Conservation (phyloP, 371 early-diverging fungal genomes). For the Lichtheimia corymbifera region DNA sequence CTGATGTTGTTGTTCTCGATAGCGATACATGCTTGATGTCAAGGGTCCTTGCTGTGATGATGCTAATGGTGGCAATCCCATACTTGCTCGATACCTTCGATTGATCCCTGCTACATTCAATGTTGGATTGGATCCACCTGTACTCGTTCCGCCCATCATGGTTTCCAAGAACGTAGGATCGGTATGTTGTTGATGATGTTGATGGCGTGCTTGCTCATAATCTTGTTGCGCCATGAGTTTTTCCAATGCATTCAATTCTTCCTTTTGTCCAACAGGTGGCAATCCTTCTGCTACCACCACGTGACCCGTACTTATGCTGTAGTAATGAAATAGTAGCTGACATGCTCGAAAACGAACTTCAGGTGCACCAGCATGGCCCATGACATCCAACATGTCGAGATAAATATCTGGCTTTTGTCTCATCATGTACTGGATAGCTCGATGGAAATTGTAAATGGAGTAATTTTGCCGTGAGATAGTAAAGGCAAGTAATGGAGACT, state of each 20-base stretch:
- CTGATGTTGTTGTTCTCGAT: neutral
- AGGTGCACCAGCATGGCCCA: conserved; percentile 38
- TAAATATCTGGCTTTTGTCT: conserved; percentile 55
- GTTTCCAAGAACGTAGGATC: conserved; percentile 19
- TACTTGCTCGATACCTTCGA: conserved; percentile 14
- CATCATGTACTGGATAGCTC: conserved; percentile 51
- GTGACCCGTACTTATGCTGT: conserved; percentile 53
- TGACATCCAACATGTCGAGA: conserved; percentile 54
- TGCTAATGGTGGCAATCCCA: too few species aligned
- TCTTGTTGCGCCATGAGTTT: conserved; percentile 28
- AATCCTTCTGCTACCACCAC: conserved; percentile 49
- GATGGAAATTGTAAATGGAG: conserved; percentile 49
- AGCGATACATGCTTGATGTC: too few species aligned
- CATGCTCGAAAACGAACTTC: conserved; percentile 43
- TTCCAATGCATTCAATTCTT: conserved; percentile 32
- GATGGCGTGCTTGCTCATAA: conserved; percentile 29
- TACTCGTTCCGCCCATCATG: conserved; percentile 16
- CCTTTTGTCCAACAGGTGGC: conserved; percentile 27
- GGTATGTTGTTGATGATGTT: conserved; percentile 15
- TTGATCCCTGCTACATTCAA: conserved; percentile 21
- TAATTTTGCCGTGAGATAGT: conserved; percentile 26
- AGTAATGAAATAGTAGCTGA: conserved; percentile 46
- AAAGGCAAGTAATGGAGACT: conserved; percentile 19
- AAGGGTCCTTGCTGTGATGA: too few species aligned
- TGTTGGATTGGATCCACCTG: conserved; percentile 2